Evolutionary conservation across 1,284 basidiomycete genomes (phyloP), one percentile per base, ranked within the genome.

Genomic region (Leccinum huronense): DNA sequence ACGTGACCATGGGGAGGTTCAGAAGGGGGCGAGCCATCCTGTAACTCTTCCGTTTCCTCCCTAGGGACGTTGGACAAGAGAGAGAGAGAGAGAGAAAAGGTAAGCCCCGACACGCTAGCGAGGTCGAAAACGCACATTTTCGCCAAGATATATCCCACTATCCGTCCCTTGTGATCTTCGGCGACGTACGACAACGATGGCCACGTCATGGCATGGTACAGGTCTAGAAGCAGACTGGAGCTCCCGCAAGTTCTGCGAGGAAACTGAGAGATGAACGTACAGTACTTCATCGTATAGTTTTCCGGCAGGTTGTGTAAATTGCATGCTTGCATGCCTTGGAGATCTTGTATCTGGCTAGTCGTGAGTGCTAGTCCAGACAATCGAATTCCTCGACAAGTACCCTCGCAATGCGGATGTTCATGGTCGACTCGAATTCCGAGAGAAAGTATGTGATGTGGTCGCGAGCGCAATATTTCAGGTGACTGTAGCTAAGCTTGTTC

Each of bases 151-250:
- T 99, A 98, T 48, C 97, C 97, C 5, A 98, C 96, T 66, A 98
- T 90, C 63, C 94, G 86, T 4, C 95, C 95, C 72, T 94, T 90
- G 69, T 91, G 87, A 74, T 98, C 96, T 77, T 97, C 95, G 4
- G 97, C 97, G 13, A 99, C 97, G 72, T 94, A 98, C 2, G 95
- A 97, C 38, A 99, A 83, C 63, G 94, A 89, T 1, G 97, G 97
- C 97, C 97, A 99, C 33, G 95, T 95, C 77, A 98, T 82, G 4
- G 90, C 87, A 77, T 99, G 97, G 77, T 98, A 98, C 63, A 98
- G 82, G 77, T 98, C 96, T 98, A 66, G 33, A 58, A 34, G 59
- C 3, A 53, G 27, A 45, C 42, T 19, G n/a, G n/a, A 45, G 42
- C 42, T 30, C 38, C 40, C 53, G 19, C 58, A 65, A 16, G 51